Evolutionary conservation across 176 grass and related monocot species (phyloP).

Genomic region (Juncus inflexus): DNA sequence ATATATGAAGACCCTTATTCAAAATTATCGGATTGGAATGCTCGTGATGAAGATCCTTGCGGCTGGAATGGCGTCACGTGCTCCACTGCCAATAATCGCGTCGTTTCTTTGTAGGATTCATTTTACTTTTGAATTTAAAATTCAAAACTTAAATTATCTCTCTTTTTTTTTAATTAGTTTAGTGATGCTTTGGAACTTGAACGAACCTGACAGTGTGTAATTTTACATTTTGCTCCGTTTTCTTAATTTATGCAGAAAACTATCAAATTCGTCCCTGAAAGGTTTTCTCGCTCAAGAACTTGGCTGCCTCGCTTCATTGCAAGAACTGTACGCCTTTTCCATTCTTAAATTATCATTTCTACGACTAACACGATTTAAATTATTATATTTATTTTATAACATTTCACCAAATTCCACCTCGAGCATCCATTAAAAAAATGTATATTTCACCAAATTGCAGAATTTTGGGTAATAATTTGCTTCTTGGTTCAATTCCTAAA

Average conservation of each 20-base stretch:
- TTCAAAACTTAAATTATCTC: neutral
- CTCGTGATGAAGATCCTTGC: conserved; percentile 48
- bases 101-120: conserved; percentile 63
- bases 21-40: conserved; percentile 67
- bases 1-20: conserved; percentile 67
- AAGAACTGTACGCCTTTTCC: conserved; percentile 50
- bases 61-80: conserved; percentile 56
- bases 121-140: neutral
- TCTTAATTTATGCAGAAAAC: conserved; percentile 36
- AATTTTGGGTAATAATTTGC: conserved; percentile 45
- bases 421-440: neutral
- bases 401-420: neutral
- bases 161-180: neutral
- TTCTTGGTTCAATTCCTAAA: conserved; percentile 54
- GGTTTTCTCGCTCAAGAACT: conserved; percentile 64
- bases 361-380: neutral
- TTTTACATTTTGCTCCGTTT: conserved; percentile 2
- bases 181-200: neutral
- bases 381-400: neutral
- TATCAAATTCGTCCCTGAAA: conserved; percentile 63
- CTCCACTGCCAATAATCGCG: conserved; percentile 40
- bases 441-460: conserved; percentile 31
- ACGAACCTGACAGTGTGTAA: neutral
- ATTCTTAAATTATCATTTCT: neutral
- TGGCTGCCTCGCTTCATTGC: conserved; percentile 48